Base-by-base conservation (phyloP, 73 alveolate species). In the Symbiodinium pilosum region DNA sequence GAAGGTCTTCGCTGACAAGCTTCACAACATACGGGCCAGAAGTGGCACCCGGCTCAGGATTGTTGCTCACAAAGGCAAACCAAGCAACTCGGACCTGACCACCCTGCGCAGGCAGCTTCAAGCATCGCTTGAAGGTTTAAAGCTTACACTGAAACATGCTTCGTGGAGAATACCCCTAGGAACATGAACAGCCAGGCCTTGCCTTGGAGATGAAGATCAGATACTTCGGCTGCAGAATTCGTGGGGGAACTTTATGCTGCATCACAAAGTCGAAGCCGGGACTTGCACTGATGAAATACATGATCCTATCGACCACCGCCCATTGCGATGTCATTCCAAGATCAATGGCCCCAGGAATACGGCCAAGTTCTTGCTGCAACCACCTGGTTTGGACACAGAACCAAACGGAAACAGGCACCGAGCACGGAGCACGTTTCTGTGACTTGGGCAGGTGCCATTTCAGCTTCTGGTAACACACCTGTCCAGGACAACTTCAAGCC, bases 21-120 rank as follows among this genome's bases (percentile, higher is more conserved):
- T 93, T 93, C 98, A 93, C 98, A 40, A 93, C 98, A 36, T 75
- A 93, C 4, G 98, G 98, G 39, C 98, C 98, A 14, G 98, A 83
- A 9, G 92, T 81, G 42, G 98, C 98, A 1, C 92, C 92, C 30
- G 98, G 98, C n/a, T 93, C 92, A 2, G 98, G 92, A 28, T 81
- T 56, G 30, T 77, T 81, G 91, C 93, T 93, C 41, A 93, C 92
- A 21, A 93, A 93, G 86, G 98, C 98, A 77, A 77, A 93, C 93
- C 92, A 77, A 9, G 98, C 98, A 52, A 93, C 98, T 2, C 98
- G 92, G 42, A 93, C 98, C n/a, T 93, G 92, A 32, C 91, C 98
- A 36, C 91, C 98, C 81, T 64, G 81, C 81, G 34, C 81, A 64
- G 39, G 81, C 81, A 64, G 26, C 75, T 51, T 51, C 28, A 51